Evolutionary conservation across 768 basidiomycete species (phyloP).

Genomic region (Hygrophoropsis aurantiaca): DNA sequence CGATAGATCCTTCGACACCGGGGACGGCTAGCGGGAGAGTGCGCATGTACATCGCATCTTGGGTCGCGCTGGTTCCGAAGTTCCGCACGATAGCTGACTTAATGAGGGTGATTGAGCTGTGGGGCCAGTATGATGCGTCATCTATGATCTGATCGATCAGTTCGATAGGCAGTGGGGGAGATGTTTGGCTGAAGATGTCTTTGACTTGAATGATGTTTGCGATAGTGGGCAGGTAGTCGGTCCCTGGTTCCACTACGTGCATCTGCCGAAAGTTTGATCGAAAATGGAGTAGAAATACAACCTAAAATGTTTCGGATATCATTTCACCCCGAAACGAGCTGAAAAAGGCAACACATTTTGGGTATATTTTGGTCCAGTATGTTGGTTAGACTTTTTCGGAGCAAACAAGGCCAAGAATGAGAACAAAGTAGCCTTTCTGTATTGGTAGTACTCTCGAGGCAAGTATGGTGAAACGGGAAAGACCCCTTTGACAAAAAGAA

Average conservation of each 20-base stretch:
- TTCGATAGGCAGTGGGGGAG: neutral
- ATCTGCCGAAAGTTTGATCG: too few relatives aligned
- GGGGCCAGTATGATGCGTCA: constrained; percentile 2
- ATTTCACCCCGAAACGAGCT: too few relatives aligned
- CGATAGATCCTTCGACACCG: constrained; percentile 2
- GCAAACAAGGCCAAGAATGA: too few relatives aligned
- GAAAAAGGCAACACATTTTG: too few relatives aligned
- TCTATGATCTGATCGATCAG: constrained; percentile 7
- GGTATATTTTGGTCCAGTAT: too few relatives aligned
- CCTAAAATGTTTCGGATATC: too few relatives aligned
- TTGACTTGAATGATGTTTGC: constrained; percentile 1
- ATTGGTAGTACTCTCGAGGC: too few relatives aligned
- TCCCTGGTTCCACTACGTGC: neutral
- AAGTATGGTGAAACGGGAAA: too few relatives aligned
- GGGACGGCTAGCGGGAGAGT: constrained; percentile 4
- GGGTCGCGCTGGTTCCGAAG: neutral
- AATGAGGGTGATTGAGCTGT: constrained; percentile 4
- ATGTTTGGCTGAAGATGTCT: neutral
- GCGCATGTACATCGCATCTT: constrained; percentile 1
- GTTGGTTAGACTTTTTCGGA: too few relatives aligned
- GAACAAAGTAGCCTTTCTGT: too few relatives aligned
- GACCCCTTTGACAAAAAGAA: too few relatives aligned
- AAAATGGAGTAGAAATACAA: too few relatives aligned
- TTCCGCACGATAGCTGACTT: neutral
- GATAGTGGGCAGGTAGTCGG: neutral